Evolutionary conservation across 345 rosid species (phyloP).

Genomic region (Ricinus communis): DNA sequence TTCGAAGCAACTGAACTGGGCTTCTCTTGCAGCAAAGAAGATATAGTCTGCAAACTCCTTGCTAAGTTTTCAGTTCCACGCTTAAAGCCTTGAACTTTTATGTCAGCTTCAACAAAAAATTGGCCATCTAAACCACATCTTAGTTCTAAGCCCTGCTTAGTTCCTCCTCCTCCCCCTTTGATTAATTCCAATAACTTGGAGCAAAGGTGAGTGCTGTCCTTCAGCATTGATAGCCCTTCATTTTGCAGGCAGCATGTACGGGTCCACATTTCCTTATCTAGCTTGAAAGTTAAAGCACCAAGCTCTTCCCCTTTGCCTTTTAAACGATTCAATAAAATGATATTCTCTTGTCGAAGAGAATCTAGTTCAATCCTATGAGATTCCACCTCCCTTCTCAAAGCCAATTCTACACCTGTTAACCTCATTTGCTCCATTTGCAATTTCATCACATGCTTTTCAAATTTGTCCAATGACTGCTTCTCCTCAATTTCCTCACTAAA

Average conservation of each 20-base stretch:
- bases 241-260: constrained; percentile 69
- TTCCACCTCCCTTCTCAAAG: constrained; percentile 75
- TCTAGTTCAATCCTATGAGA: constrained; percentile 59
- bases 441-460: constrained; percentile 47
- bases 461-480: constrained; percentile 43
- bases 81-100: constrained; percentile 68
- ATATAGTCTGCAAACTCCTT: constrained; percentile 70
- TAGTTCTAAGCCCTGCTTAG: constrained; percentile 36
- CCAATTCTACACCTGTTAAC: constrained; percentile 75
- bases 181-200: constrained; percentile 62
- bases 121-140: constrained; percentile 58
- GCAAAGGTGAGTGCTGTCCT: constrained; percentile 57
- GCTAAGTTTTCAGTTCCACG: constrained; percentile 66
- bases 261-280: constrained; percentile 68
- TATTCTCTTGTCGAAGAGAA: constrained; percentile 83
- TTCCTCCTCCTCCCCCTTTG: constrained; percentile 51
- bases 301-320: constrained; percentile 56
- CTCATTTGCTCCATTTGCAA: constrained; percentile 83
- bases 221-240: constrained; percentile 69
- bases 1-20: constrained; percentile 41
- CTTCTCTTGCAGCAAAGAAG: constrained; percentile 67
- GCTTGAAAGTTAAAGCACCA: constrained; percentile 55
- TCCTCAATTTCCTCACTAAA: constrained; percentile 45
- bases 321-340: constrained; percentile 67
- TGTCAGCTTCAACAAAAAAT: constrained; percentile 68